Conservation (phyloP, 495 filamentous ascomycete genomes). For the Penicillium ochrochloron region DNA sequence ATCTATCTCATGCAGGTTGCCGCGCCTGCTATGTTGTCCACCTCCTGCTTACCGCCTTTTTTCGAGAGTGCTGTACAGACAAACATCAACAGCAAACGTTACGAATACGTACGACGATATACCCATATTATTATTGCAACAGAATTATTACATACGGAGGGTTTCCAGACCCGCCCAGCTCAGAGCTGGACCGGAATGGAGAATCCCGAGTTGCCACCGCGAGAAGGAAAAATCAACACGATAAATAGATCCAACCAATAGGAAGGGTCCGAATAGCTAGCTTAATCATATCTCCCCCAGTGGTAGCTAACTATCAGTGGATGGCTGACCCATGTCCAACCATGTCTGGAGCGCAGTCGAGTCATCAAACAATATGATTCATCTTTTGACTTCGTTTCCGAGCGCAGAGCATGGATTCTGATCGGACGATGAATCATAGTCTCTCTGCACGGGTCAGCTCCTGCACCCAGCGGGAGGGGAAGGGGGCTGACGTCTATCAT, state of each 20-base stretch:
- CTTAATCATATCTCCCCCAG: not conserved
- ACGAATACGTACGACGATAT: not conserved
- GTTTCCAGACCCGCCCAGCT: not conserved
- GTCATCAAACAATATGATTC: constrained; percentile 35
- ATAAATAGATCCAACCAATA: constrained; percentile 22
- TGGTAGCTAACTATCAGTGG: too few species aligned
- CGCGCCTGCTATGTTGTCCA: constrained; percentile 21
- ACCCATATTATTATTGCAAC: not conserved
- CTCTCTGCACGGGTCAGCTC: constrained; percentile 22
- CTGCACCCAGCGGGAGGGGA: constrained; percentile 15
- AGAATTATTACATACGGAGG: not conserved
- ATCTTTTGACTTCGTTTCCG: constrained; percentile 14
- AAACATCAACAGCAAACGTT: too few species aligned
- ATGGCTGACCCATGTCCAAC: not conserved
- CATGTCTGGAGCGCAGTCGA: not conserved
- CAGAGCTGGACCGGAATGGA: constrained; percentile 27
- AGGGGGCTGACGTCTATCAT: constrained; percentile 4
- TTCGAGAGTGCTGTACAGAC: not conserved
- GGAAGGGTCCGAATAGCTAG: not conserved
- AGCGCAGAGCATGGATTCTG: constrained; percentile 6
- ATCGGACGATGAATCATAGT: constrained; percentile 31
- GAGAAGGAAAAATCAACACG: constrained; percentile 19
- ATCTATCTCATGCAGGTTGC: constrained; percentile 34
- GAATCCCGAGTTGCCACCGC: constrained; percentile 32
- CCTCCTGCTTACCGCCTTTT: constrained; percentile 30